Evolutionary conservation across 2,329 filamentous ascomycete species (phyloP), one percentile per base, ranked within the genome.

Genomic region (Fusarium ramigenum): DNA sequence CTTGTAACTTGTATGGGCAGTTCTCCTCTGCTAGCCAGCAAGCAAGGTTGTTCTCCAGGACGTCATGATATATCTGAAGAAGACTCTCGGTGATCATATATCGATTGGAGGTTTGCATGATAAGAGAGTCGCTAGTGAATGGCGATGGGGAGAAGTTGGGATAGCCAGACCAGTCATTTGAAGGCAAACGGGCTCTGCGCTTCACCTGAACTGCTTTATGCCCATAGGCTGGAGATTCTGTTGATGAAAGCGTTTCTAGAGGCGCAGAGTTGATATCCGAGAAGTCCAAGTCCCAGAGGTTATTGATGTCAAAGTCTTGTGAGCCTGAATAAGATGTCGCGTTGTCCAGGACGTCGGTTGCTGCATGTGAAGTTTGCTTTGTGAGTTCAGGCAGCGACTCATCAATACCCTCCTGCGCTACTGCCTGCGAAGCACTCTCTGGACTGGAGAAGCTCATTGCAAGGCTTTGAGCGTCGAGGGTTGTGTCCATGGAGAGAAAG

Each of bases 81-180:
- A 58, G 54, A 6, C 40, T 58, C 15, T 58, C 54, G 6, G 54
- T 58, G 15, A 58, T 58, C 16, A 58, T 25, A 4, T 49, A 58
- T 9, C 54, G 40, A 15, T 58, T 58, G 2, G 54, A 58, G 7
- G 10, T 58, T 4, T 58, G 54, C 54, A 58, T 58, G 4, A 58
- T 58, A 4, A 50, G 18, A 11, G 54, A 58, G 23, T 58, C 54
- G 19, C 54, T 49, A 0, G 54, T 58, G 15, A 58, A 58, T 2
- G 54, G 54, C 0, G 54, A 58, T 1, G 54, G 54, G 1, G 54
- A 49, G 23, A 49, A 58, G 32, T 49, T 49, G 6, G 54, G 14
- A 28, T 58, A 58, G 4, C 40, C 54, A 6, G 40, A 58, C 40
- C 23, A 49, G 3, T 58, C 54, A 3, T 58, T 58, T 0, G 54